A percentile compares a stretch with the other conserved stretches of the same genome.
Conservation (phyloP, 73 alveolate species). For the Paramecium pentaurelia region DNA sequence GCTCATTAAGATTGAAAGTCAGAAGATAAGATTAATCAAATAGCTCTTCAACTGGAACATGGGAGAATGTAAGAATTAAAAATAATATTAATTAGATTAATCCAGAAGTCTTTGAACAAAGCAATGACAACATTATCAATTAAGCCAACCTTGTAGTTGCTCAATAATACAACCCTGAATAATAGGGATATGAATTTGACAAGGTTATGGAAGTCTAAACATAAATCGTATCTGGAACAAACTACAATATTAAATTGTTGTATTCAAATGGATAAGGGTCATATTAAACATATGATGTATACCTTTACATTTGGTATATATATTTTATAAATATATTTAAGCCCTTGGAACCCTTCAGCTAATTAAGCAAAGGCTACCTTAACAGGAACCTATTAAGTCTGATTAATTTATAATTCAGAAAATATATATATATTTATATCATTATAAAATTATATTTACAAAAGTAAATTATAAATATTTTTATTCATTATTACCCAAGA, state of each 20-base stretch:
- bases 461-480: no score
- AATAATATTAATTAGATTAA: not conserved
- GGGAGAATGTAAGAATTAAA: not conserved
- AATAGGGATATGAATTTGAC: not conserved
- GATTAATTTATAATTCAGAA: not conserved
- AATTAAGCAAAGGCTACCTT: not conserved
- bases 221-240: not conserved
- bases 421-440: not conserved
- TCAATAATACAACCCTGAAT: not conserved
- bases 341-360: conserved; percentile 5
- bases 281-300: not conserved
- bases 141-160: not conserved
- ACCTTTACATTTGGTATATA: not conserved
- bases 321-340: not conserved
- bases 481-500: no score
- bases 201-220: not conserved
- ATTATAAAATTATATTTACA: no score
- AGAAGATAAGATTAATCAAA: not conserved
- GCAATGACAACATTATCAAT: not conserved
- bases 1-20: not conserved
- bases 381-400: not conserved
- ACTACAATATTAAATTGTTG: not conserved
- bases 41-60: not conserved
- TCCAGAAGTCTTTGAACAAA: not conserved
- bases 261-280: not conserved